phyloP scores from a whole-genome alignment of 345 rosid genomes.

The Eucalyptus grandis region DNA sequence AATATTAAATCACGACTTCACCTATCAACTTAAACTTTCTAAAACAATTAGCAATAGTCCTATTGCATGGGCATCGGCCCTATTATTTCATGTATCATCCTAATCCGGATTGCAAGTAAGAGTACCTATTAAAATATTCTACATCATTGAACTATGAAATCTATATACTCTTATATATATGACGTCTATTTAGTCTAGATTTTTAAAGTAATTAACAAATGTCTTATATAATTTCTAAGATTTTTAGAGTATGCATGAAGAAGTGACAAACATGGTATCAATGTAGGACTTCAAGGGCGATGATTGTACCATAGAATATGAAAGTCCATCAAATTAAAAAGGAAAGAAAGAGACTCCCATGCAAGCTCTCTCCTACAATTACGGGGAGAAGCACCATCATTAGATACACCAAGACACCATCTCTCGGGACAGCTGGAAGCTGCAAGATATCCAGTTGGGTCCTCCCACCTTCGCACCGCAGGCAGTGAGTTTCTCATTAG shows the following conservation, averaged over 20 bases:
- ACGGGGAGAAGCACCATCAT: neutral
- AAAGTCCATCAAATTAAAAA: neutral
- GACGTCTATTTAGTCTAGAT: no score
- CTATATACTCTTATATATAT: neutral
- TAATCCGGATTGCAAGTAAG: neutral
- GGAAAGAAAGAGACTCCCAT: neutral
- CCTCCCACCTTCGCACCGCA: neutral
- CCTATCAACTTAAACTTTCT: neutral
- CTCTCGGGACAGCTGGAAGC: neutral
- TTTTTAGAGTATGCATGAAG: no score
- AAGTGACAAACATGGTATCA: no score
- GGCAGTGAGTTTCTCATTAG: neutral
- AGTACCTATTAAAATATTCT: neutral
- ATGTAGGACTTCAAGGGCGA: neutral
- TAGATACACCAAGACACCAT: neutral
- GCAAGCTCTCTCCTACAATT: neutral
- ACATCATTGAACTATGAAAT: neutral
- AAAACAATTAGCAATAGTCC: neutral
- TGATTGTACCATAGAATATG: neutral
- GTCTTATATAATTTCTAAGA: no score
- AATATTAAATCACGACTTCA: neutral
- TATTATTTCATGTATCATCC: neutral
- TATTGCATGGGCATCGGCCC: accelerated
- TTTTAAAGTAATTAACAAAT: no score
- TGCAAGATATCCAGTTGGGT: neutral